phyloP scores from a whole-genome alignment of 2,329 filamentous ascomycete species.

The Fusarium hostae region DNA sequence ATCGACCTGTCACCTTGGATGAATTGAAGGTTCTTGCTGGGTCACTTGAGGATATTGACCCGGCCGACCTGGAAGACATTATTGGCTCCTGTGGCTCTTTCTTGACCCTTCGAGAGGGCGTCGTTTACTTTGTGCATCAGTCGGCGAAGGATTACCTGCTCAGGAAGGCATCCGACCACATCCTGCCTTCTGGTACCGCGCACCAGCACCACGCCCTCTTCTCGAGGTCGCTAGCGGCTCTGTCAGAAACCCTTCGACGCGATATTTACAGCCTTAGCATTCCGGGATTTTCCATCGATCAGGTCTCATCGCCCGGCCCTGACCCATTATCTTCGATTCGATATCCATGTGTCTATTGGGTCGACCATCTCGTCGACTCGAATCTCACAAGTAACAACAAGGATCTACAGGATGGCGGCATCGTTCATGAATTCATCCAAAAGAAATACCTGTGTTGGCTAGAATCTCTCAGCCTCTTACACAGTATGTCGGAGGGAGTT shows the following conservation, averaged over 20 bases:
- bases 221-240: not conserved
- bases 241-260: not conserved
- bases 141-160: not conserved
- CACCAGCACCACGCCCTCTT: not conserved
- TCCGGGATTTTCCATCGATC: not conserved
- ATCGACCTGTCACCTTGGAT: no score
- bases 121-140: not conserved
- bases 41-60: no score
- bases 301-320: not conserved
- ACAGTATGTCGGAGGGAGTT: fast-evolving
- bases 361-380: not conserved
- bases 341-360: not conserved
- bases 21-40: no score
- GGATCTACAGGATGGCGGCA: no score
- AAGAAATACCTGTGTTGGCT: not conserved
- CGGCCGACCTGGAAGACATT: no score
- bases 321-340: not conserved
- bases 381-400: no score
- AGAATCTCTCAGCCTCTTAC: not conserved
- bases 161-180: no score
- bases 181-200: no score
- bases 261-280: fast-evolving
- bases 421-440: no score
- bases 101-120: no score
- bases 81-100: no score